Evolutionary conservation across 2,329 filamentous ascomycete genomes (phyloP).

Genomic region (Aspergillus quadrilineatus): DNA sequence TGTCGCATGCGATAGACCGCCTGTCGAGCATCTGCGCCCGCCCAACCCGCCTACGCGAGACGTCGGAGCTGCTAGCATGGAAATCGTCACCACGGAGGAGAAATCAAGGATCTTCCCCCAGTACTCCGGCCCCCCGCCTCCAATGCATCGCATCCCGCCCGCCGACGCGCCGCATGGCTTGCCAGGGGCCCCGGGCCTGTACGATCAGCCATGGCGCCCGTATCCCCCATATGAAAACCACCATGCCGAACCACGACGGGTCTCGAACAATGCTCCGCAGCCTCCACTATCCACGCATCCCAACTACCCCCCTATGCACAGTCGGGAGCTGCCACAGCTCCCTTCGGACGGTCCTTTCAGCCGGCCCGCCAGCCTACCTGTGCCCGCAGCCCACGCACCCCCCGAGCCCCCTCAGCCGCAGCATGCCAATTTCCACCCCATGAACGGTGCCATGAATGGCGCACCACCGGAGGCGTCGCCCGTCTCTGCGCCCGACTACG

Average conservation of each 20-base stretch:
- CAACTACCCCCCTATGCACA: constrained; percentile 31
- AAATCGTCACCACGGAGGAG: constrained; percentile 29
- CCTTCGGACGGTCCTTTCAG: constrained; percentile 35
- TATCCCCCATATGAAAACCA: constrained; percentile 32
- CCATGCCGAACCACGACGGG: constrained; percentile 30
- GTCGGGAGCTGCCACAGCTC: constrained; percentile 36
- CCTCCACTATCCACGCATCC: constrained; percentile 28
- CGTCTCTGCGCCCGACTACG: constrained; percentile 35
- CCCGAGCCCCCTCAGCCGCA: constrained; percentile 28
- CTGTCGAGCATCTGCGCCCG: constrained; percentile 21
- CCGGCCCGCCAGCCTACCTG: constrained; percentile 33
- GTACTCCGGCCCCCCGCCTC: constrained; percentile 23
- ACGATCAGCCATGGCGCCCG: constrained; percentile 35
- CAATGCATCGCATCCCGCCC: constrained; percentile 34
- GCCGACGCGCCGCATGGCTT: constrained; percentile 31
- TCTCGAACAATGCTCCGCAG: constrained; percentile 27
- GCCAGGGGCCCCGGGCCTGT: constrained; percentile 27
- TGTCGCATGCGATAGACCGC: constrained; percentile 20
- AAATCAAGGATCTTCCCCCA: constrained; percentile 25
- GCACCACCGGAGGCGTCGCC: constrained; percentile 31
- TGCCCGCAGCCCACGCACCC: constrained; percentile 27
- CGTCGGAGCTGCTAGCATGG: constrained; percentile 25
- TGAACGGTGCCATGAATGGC: constrained; percentile 7
- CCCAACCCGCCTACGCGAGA: constrained; percentile 19
- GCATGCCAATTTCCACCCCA: constrained; percentile 31